Evolutionary conservation across 345 rosid species (phyloP), one percentile per base, ranked within the genome.

Genomic region (Ricinus communis): DNA sequence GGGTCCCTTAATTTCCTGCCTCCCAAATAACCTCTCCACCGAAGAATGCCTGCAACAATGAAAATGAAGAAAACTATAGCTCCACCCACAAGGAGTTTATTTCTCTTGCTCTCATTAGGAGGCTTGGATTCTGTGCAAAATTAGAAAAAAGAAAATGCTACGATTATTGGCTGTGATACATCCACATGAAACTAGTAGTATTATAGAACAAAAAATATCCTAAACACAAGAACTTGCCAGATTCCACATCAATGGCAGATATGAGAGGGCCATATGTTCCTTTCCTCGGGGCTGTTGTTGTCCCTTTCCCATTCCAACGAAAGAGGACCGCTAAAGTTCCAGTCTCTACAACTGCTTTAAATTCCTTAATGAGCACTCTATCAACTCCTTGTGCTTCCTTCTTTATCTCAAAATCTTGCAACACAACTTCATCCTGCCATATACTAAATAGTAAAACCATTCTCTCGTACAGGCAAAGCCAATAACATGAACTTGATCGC

Each of bases 331-430:
- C 65, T 24, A 61, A 21, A 11, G 47, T 38, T 13, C 43, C 43
- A 21, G 21, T 16, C 21, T 8, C 38, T 1, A 61, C 24, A 1
- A n/a, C 9, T 10, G 47, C 47, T 18, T 21, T 38, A 38, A 83
- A 80, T 0, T 21, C 38, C 75, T 64, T 77, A 12, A 82, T 63
- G 30, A 77, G 57, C 16, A 62, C 75, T 66, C 59, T 90, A 27
- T 74, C 83, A 13, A 18, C 82, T 19, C 91, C 88, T 41, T 79
- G 81, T 51, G 88, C 91, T 71, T 76, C 88, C 43, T 72, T 81
- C 63, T 41, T 79, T 38, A 90, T 88, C 28, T 88, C 76, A 68
- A 88, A 90, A 86, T 88, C 87, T 66, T 88, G 76, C 56, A 54
- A 10, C 77, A 40, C 86, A 69, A 76, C 75, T 33, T 79, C 77